Percentiles rank a stretch among this genome's conserved stretches.
Conservation (phyloP, 2,329 filamentous ascomycete genomes). For the Botrytis paeoniae region DNA sequence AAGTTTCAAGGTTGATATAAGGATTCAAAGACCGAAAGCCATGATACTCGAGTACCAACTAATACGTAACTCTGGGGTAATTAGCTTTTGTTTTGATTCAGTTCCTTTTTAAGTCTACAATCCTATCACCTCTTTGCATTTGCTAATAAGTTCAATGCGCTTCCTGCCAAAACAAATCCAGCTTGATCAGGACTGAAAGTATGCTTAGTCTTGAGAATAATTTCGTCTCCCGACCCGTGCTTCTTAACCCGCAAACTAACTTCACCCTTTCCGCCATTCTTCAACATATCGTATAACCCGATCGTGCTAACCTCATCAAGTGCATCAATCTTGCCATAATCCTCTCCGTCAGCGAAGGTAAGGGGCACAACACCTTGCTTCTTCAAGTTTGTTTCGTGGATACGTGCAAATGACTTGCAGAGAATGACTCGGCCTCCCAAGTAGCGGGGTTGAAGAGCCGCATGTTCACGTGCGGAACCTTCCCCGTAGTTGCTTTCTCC, state of each 20-base stretch:
- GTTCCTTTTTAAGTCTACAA: background rate
- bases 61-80: background rate
- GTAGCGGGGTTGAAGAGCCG: slow-evolving; percentile 86
- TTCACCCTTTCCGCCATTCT: slow-evolving; percentile 71
- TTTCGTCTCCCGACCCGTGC: slow-evolving; percentile 57
- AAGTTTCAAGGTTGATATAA: background rate
- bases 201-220: slow-evolving; percentile 76
- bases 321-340: slow-evolving; percentile 80
- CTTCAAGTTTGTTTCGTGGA: slow-evolving; percentile 95
- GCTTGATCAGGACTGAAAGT: slow-evolving; percentile 88
- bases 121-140: slow-evolving; percentile 44
- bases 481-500: slow-evolving; percentile 98
- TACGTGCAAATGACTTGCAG: slow-evolving; percentile 83
- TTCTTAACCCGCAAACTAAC: slow-evolving; percentile 67
- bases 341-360: slow-evolving; percentile 82
- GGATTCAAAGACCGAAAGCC: background rate
- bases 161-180: slow-evolving; percentile 87
- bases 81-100: background rate
- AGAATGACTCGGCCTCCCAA: slow-evolving; percentile 82
- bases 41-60: background rate
- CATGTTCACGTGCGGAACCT: slow-evolving; percentile 84
- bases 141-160: slow-evolving; percentile 85
- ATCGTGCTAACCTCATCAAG: slow-evolving; percentile 81
- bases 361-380: slow-evolving; percentile 96
- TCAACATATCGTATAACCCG: slow-evolving; percentile 79